Conservation (phyloP, 2,329 filamentous ascomycete species). For the Trichocomaceae sp. region DNA sequence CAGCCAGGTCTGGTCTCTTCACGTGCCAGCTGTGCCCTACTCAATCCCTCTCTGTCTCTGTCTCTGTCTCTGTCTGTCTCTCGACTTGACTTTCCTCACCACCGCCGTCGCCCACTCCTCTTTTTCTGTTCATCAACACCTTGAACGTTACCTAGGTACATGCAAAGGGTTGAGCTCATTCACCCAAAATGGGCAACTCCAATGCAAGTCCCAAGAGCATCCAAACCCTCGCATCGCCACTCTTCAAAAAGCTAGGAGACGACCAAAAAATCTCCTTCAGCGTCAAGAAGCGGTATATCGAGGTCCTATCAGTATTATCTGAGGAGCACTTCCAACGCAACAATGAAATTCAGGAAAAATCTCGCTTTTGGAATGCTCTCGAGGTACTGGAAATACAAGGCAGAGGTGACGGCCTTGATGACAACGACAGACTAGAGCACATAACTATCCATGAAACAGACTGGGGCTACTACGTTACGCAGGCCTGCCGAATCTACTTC, state of each 20-base stretch:
- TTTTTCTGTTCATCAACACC: not conserved
- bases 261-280: not conserved
- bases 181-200: not conserved
- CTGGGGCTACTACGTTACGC: not conserved
- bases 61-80: not conserved
- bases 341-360: not conserved
- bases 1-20: not conserved
- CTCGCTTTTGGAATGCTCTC: constrained; percentile 1
- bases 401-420: too few species aligned
- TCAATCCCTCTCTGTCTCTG: not conserved
- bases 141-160: too few species aligned
- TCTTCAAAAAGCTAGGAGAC: not conserved
- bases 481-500: not conserved
- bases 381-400: not conserved
- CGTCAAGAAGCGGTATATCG: not conserved
- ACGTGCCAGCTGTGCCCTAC: not conserved
- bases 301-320: not conserved
- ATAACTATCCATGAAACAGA: not conserved
- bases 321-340: not conserved
- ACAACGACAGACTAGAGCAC: not conserved
- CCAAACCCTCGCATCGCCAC: not conserved
- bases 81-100: not conserved
- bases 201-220: not conserved
- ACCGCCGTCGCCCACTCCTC: not conserved
- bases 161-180: not conserved